Conservation (phyloP, 1,284 basidiomycete species). For the Volvariella volvacea region DNA sequence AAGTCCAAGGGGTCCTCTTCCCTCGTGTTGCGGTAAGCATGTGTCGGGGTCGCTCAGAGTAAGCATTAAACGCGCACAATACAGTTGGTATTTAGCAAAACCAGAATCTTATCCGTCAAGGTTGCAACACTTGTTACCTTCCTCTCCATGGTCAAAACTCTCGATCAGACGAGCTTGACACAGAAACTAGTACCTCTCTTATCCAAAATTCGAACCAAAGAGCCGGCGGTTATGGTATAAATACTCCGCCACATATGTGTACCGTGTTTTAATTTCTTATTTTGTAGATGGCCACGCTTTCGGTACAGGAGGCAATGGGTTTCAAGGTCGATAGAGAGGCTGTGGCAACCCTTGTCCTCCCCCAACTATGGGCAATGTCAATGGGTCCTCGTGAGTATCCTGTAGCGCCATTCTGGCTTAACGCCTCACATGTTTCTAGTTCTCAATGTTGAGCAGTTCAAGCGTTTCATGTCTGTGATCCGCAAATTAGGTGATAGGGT, state of each 20-base stretch:
- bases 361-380: conserved; percentile 94
- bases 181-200: conserved; percentile 93
- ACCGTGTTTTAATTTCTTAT: conserved; percentile 3
- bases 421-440: conserved; percentile 38
- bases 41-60: neutral
- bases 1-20: conserved; percentile 81
- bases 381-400: conserved; percentile 80
- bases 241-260: conserved; percentile 5
- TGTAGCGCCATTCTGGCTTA: neutral
- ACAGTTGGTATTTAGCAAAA: conserved; percentile 86
- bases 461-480: conserved; percentile 82
- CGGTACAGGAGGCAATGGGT: conserved; percentile 96
- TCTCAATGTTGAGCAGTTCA: conserved; percentile 87
- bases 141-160: conserved; percentile 85
- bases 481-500: conserved; percentile 72
- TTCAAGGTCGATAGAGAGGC: conserved; percentile 93
- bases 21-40: conserved; percentile 78
- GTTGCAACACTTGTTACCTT: conserved; percentile 88
- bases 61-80: conserved; percentile 3
- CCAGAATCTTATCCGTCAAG: conserved; percentile 81
- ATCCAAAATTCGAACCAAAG: conserved; percentile 92
- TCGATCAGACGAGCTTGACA: conserved; percentile 86
- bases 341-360: conserved; percentile 88
- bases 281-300: conserved; percentile 79
- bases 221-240: conserved; percentile 83